These are phyloP conservation scores for Dioszegia hungarica DNA, from an alignment of 768 basidiomycete species.

Conservation along the genomic window DNA sequence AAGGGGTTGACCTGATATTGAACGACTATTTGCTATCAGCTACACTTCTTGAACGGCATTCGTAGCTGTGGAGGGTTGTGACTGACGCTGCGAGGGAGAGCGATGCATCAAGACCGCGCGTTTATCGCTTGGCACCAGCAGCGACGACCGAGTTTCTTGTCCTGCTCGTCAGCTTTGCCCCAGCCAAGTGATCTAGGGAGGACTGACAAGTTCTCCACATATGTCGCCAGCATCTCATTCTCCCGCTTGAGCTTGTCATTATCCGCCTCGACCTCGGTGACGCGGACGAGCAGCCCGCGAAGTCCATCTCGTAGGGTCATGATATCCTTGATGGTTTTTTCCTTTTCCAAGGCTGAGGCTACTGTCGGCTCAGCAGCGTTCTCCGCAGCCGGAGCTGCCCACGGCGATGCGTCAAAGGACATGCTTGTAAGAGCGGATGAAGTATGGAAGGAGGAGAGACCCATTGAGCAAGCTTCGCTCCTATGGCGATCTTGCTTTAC, in stretches of 20 bases:
- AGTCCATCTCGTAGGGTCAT: constrained; percentile 31
- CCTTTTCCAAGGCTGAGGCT: constrained; percentile 37
- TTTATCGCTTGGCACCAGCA: constrained; percentile 20
- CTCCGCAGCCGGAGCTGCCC: constrained; percentile 7
- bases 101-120: not conserved
- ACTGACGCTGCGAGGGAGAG: not conserved
- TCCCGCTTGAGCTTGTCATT: constrained; percentile 40
- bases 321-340: constrained; percentile 40
- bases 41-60: too few species aligned
- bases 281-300: constrained; percentile 28
- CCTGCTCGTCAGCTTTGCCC: constrained; percentile 7
- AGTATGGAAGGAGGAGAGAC: not conserved
- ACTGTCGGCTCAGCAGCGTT: constrained; percentile 23
- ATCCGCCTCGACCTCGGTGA: constrained; percentile 37
- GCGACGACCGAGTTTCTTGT: constrained; percentile 44
- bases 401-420: constrained; percentile 13
- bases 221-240: constrained; percentile 43
- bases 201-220: constrained; percentile 45
- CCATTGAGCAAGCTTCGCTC: too few species aligned
- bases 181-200: too few species aligned
- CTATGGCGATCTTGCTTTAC: too few species aligned
- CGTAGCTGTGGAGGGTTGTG: not conserved
- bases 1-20: too few species aligned
- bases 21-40: too few species aligned
- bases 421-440: constrained; percentile 4